Conservation (phyloP, 805 yeast species). For the Suhomyces emberorum region DNA sequence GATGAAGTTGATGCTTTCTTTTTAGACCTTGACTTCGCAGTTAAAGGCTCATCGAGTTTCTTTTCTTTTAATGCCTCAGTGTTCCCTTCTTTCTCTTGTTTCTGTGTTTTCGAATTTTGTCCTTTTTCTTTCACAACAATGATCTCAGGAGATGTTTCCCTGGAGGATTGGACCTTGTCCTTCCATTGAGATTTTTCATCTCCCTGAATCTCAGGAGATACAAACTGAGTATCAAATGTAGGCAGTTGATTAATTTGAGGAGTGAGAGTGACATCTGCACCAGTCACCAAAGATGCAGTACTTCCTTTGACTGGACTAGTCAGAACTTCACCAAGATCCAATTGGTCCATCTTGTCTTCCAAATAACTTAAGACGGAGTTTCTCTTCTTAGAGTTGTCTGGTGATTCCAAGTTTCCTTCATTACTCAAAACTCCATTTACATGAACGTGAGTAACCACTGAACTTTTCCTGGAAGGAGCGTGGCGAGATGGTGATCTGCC, state of each 20-base stretch:
- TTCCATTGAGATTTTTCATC: slow-evolving; percentile 1
- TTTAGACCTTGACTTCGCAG: slow-evolving; percentile 1
- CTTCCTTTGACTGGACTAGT: slow-evolving; percentile 17
- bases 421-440: slow-evolving; percentile 41
- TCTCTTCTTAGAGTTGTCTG: slow-evolving; percentile 26
- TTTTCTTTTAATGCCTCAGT: background rate
- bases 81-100: slow-evolving; percentile 6
- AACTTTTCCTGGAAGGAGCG: slow-evolving; percentile 28
- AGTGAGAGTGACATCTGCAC: slow-evolving; percentile 12
- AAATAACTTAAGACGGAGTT: slow-evolving; percentile 41
- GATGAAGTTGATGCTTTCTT: slow-evolving; percentile 3
- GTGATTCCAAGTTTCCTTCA: slow-evolving; percentile 15
- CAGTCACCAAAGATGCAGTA: slow-evolving; percentile 2
- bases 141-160: slow-evolving; percentile 4
- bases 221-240: slow-evolving; percentile 18
- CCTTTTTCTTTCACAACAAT: slow-evolving; percentile 2
- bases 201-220: slow-evolving; percentile 5
- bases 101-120: slow-evolving; percentile 1
- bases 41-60: slow-evolving; percentile 2
- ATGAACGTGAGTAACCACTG: slow-evolving; percentile 42
- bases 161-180: slow-evolving; percentile 1
- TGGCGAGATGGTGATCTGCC: slow-evolving; percentile 2
- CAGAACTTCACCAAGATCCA: slow-evolving; percentile 33
- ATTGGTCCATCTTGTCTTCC: slow-evolving; percentile 43
- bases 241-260: slow-evolving; percentile 34